A percentile compares a stretch with the other conserved stretches of the same genome.
phyloP scores from a whole-genome alignment of 192 early-diverging fungal species.

The Coemansia sp. region DNA sequence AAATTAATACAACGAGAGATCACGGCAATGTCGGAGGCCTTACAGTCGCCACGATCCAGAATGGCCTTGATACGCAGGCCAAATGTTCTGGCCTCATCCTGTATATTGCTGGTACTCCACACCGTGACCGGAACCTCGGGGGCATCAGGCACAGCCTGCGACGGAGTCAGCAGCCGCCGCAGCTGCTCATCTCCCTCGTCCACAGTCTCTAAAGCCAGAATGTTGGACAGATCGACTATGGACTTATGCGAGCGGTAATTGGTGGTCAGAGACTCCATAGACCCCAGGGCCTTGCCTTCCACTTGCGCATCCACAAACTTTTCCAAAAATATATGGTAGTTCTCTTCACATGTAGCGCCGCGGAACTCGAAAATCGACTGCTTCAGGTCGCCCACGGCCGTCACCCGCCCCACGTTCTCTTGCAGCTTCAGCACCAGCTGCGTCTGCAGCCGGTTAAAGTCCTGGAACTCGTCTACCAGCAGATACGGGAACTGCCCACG shows the following conservation, averaged over 20 bases:
- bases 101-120: conserved; percentile 56
- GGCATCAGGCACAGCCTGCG: conserved; percentile 19
- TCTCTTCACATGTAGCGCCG: conserved; percentile 45
- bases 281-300: conserved; percentile 2
- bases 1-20: conserved; percentile 61
- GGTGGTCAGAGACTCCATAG: conserved; percentile 38
- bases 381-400: conserved; percentile 50
- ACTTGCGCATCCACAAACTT: conserved; percentile 46
- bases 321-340: conserved; percentile 38
- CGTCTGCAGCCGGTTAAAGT: conserved; percentile 51
- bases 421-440: conserved; percentile 40
- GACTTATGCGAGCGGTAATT: conserved; percentile 53
- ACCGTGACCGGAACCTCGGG: conserved; percentile 45
- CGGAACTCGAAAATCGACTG: conserved; percentile 54
- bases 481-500: conserved; percentile 33
- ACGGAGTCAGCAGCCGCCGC: conserved; percentile 32
- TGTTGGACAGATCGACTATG: conserved; percentile 52
- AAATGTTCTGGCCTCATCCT: conserved; percentile 59
- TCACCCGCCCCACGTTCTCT: conserved; percentile 27
- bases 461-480: conserved; percentile 54
- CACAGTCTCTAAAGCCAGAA: conserved; percentile 38
- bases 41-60: conserved; percentile 63
- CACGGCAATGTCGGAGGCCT: conserved; percentile 64
- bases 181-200: conserved; percentile 20
- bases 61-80: conserved; percentile 18